A percentile compares a stretch with the other conserved stretches of the same genome.
phyloP scores from a whole-genome alignment of 1,139 yeast species.

The Hyphopichia fennica region DNA sequence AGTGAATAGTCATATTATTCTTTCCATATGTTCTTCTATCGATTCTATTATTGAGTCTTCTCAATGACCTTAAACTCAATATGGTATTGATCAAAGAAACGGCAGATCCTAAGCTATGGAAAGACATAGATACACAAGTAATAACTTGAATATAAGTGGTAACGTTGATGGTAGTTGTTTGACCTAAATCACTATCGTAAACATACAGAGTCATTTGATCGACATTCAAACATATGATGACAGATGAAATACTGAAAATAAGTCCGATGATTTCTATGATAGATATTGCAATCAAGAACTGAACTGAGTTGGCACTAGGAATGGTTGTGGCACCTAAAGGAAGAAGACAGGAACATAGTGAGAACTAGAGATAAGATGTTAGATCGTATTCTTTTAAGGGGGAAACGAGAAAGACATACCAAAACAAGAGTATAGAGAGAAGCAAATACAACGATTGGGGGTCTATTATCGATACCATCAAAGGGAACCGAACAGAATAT shows the following conservation, averaged over 20 bases:
- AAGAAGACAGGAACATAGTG: conserved; percentile 21
- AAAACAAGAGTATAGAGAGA: conserved; percentile 25
- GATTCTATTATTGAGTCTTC: conserved; percentile 16
- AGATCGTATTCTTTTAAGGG: neutral
- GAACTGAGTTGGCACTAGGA: conserved; percentile 18
- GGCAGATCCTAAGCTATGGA: conserved; percentile 13
- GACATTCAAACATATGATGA: conserved; percentile 24
- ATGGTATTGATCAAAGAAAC: conserved; percentile 5
- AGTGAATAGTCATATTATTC: conserved; percentile 1
- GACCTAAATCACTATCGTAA: conserved; percentile 13
- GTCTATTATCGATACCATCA: conserved; percentile 42
- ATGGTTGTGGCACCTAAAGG: conserved; percentile 20
- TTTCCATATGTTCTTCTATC: conserved; percentile 15
- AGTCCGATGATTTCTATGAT: conserved; percentile 23
- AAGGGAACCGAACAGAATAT: conserved; percentile 44
- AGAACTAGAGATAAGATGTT: conserved; percentile 17
- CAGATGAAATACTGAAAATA: conserved; percentile 17
- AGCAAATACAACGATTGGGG: conserved; percentile 28
- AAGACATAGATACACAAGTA: conserved; percentile 11
- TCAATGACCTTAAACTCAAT: conserved; percentile 12
- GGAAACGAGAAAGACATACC: conserved; percentile 22
- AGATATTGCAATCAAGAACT: conserved; percentile 10
- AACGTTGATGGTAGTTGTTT: conserved; percentile 20
- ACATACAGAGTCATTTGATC: conserved; percentile 28
- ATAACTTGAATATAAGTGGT: conserved; percentile 23